Conservation (phyloP, 345 rosid species). For the Combretum micranthum region DNA sequence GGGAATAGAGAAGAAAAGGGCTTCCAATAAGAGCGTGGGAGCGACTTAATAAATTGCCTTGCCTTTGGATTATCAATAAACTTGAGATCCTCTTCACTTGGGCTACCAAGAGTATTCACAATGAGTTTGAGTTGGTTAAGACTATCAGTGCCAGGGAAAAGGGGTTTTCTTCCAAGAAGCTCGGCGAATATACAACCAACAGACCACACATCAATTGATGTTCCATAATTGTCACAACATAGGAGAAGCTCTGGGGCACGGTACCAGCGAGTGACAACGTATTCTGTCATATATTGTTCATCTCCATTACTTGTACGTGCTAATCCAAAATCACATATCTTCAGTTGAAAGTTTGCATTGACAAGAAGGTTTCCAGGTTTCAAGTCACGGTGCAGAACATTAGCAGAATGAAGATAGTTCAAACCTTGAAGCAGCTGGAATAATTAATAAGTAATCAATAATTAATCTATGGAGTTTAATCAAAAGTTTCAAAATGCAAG, state of each 20-base stretch:
- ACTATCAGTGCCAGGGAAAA: slow-evolving; percentile 76
- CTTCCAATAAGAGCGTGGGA: too few species aligned
- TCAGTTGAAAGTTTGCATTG: slow-evolving; percentile 76
- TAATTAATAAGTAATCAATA: too few species aligned
- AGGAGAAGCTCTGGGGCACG: slow-evolving; percentile 88
- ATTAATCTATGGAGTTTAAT: too few species aligned
- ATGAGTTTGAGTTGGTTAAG: slow-evolving; percentile 83
- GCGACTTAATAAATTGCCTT: slow-evolving; percentile 54
- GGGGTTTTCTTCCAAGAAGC: slow-evolving; percentile 74
- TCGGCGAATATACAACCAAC: slow-evolving; percentile 87
- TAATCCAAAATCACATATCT: slow-evolving; percentile 79
- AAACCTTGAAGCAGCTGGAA: slow-evolving; percentile 73
- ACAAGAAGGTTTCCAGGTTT: slow-evolving; percentile 90
- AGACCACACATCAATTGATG: slow-evolving; percentile 86
- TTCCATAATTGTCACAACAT: slow-evolving; percentile 79
- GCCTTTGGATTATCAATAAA: slow-evolving; percentile 76
- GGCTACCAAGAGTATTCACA: slow-evolving; percentile 67
- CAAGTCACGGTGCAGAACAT: slow-evolving; percentile 81
- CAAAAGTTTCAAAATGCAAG: too few species aligned
- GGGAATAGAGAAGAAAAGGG: slow-evolving; percentile 66
- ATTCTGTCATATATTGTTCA: slow-evolving; percentile 84
- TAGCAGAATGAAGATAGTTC: slow-evolving; percentile 82
- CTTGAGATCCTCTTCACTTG: slow-evolving; percentile 61
- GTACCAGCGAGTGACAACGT: slow-evolving; percentile 91
- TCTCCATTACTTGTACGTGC: slow-evolving; percentile 73